A percentile compares a stretch with the other conserved stretches of the same genome.
These are phyloP conservation scores for Hymenoscyphus infarciens DNA, from an alignment of 2,329 filamentous ascomycete genomes.

Conservation along the genomic window DNA sequence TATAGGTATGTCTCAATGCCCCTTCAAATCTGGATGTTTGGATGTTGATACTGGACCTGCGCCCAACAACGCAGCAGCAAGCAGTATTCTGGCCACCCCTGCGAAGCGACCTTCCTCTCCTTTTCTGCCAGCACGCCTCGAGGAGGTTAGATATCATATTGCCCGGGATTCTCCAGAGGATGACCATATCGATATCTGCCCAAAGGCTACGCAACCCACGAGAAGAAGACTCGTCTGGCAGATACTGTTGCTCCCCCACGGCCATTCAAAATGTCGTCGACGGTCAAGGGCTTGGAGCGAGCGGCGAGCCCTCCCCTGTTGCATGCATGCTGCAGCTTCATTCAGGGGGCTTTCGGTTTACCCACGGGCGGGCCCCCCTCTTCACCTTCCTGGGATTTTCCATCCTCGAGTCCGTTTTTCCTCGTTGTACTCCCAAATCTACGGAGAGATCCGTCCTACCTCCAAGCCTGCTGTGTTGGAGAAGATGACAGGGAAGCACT, in stretches of 20 bases:
- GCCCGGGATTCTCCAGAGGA: neutral
- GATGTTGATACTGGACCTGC: neutral
- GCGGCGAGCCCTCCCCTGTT: conserved; percentile 2
- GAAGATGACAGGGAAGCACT: neutral
- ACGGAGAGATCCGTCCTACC: conserved; percentile 1
- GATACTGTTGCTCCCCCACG: no score
- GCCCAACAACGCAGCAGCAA: neutral
- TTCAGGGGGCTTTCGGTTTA: neutral
- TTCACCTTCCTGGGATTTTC: neutral
- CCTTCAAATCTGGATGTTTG: neutral
- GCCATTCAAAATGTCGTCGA: neutral
- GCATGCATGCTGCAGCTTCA: conserved; percentile 1
- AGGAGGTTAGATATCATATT: neutral
- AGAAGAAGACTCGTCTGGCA: neutral
- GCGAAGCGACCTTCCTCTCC: neutral
- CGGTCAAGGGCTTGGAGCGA: conserved; percentile 3
- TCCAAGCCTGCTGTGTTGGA: neutral
- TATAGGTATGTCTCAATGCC: neutral
- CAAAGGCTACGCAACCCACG: conserved; percentile 1
- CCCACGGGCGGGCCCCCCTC: conserved; percentile 1
- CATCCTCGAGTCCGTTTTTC: neutral
- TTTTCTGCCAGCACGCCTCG: neutral
- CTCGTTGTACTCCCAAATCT: neutral
- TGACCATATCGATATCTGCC: neutral
- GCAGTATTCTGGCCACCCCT: neutral